Conservation (phyloP, 1,284 basidiomycete genomes). For the Anthracocystis setariae region DNA sequence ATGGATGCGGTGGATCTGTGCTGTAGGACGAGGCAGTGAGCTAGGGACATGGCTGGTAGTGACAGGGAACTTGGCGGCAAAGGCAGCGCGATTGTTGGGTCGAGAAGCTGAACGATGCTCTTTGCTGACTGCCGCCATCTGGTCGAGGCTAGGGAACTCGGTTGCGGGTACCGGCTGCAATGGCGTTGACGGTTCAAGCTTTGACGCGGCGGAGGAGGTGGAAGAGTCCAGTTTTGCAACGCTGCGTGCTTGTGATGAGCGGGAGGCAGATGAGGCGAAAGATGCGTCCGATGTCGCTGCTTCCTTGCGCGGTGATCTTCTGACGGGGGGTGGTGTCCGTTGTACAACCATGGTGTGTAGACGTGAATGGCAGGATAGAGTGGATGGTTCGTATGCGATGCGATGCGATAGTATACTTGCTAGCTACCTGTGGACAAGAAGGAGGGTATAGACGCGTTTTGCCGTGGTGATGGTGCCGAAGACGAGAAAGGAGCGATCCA, state of each 20-base stretch:
- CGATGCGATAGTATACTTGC: no score
- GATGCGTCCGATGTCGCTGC: slow-evolving; percentile 12
- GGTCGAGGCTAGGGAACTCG: slow-evolving; percentile 43
- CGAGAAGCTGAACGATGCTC: slow-evolving; percentile 34
- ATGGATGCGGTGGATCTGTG: slow-evolving; percentile 17
- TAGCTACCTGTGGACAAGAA: no score
- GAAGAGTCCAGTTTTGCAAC: slow-evolving; percentile 18
- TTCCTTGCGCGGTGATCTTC: slow-evolving; percentile 35
- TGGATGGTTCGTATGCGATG: not conserved
- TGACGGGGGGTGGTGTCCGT: slow-evolving; percentile 35
- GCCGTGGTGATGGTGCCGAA: not conserved
- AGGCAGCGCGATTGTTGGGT: slow-evolving; percentile 30
- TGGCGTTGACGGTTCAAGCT: slow-evolving; percentile 24
- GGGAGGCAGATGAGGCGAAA: slow-evolving; percentile 10
- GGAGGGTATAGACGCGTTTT: not conserved
- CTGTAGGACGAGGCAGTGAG: slow-evolving; percentile 30
- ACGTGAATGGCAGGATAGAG: not conserved
- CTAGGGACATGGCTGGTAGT: slow-evolving; percentile 25
- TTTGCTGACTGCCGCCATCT: slow-evolving; percentile 45
- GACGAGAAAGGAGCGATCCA: not conserved
- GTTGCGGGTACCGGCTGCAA: slow-evolving; percentile 13
- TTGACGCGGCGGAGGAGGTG: slow-evolving; percentile 17
- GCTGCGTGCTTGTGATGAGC: slow-evolving; percentile 17
- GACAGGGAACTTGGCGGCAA: slow-evolving; percentile 29
- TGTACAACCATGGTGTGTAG: slow-evolving; percentile 31